Conservation (phyloP, 306 rosid species). For the Abrus pulchellus region DNA sequence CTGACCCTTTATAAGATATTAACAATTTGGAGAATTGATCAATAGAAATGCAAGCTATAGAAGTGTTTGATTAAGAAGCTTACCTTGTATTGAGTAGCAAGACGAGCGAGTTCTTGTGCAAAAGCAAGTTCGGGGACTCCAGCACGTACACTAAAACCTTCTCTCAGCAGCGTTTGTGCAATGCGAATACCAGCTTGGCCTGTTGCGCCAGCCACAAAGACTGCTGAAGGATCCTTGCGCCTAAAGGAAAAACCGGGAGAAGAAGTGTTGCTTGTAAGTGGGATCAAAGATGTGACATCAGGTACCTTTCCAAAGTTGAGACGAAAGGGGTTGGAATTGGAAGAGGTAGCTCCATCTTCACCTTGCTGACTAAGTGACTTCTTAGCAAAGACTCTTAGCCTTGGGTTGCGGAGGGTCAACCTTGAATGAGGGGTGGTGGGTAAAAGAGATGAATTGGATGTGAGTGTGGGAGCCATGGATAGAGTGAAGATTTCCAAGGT, state of each 20-base stretch:
- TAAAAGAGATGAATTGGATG: conserved; percentile 73
- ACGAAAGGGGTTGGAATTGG: conserved; percentile 66
- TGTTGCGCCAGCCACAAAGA: conserved; percentile 88
- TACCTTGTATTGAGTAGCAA: conserved; percentile 89
- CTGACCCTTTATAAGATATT: neutral
- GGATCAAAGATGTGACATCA: conserved; percentile 78
- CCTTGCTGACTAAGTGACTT: conserved; percentile 17
- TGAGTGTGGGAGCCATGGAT: conserved; percentile 80
- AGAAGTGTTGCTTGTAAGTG: conserved; percentile 57
- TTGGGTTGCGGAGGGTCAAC: conserved; percentile 49
- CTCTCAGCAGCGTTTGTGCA: conserved; percentile 74
- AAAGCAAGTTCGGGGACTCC: conserved; percentile 86
- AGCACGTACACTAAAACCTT: conserved; percentile 91
- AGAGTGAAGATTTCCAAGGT: conserved; percentile 37
- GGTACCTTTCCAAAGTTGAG: conserved; percentile 75
- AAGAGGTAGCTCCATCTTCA: conserved; percentile 39
- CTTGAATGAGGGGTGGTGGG: conserved; percentile 61
- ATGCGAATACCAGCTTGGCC: conserved; percentile 94
- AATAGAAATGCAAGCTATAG: neutral
- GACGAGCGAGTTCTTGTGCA: conserved; percentile 92
- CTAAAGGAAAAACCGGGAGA: conserved; percentile 73
- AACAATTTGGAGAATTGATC: neutral
- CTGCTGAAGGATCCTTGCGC: conserved; percentile 80
- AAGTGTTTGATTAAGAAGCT: conserved; percentile 17
- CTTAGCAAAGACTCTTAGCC: conserved; percentile 63